Percentiles rank a stretch among this genome's conserved stretches.
phyloP scores from a whole-genome alignment of 495 filamentous ascomycete species.

The Trichoderma asperelloides region DNA sequence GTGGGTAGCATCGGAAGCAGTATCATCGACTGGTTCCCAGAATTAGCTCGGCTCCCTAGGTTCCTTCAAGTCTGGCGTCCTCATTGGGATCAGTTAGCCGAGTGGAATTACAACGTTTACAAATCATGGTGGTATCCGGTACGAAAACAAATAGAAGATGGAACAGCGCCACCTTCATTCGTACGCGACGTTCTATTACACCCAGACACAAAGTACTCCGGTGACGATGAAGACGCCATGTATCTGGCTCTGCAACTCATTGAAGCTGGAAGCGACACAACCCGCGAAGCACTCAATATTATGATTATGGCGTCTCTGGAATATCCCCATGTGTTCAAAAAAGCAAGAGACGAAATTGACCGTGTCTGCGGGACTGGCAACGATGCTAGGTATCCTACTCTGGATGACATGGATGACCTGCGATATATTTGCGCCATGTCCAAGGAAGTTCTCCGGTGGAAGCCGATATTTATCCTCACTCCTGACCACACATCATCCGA shows the following conservation, averaged over 20 bases:
- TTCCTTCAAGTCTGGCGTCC: constrained; percentile 33
- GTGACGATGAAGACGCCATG: constrained; percentile 36
- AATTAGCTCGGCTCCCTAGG: constrained; percentile 25
- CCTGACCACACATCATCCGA: constrained; percentile 26
- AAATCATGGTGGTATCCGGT: constrained; percentile 29
- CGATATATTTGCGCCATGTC: constrained; percentile 41
- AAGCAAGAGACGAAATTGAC: constrained; percentile 30
- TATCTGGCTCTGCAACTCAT: constrained; percentile 31
- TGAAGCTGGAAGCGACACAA: constrained; percentile 39
- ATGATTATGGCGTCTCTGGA: constrained; percentile 28
- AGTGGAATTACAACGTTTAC: constrained; percentile 26
- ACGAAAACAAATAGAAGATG: constrained; percentile 16
- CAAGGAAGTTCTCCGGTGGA: constrained; percentile 50
- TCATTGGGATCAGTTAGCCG: constrained; percentile 23
- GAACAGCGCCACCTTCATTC: constrained; percentile 20
- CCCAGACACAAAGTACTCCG: constrained; percentile 27
- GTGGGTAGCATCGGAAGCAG: constrained; percentile 15
- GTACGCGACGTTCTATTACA: constrained; percentile 27
- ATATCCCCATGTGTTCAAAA: constrained; percentile 22
- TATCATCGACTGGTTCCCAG: constrained; percentile 35
- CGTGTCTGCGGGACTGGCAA: constrained; percentile 25
- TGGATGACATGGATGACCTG: constrained; percentile 37
- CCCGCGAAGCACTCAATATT: constrained; percentile 29
- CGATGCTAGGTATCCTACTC: constrained; percentile 26
- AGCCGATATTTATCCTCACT: constrained; percentile 31